Evolutionary conservation across 1,284 basidiomycete species (phyloP), one percentile per base, ranked within the genome.

Genomic region (Salmacisia buchloeana): DNA sequence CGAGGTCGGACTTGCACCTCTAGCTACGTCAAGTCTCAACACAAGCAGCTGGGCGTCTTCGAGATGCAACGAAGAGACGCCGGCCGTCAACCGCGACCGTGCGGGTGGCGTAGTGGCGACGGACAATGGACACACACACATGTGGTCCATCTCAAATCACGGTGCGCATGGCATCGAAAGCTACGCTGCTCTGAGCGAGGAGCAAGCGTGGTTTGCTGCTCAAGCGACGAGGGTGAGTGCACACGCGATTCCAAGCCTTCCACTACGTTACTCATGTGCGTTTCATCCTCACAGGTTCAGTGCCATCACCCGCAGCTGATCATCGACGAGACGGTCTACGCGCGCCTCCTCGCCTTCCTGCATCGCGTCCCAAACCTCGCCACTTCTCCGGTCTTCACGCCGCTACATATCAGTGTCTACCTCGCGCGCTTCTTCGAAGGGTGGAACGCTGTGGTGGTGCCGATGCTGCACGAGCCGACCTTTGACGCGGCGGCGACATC

Each of bases 361-460:
- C 63, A 65, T 31, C 69, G 69, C 4, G 67, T 73, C 54, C 69
- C 63, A 60, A 67, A 74, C 59, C 66, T 74, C 12, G 62, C 69
- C n/a, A 71, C 61, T 34, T 73, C 71, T 25, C 66, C 70, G 2
- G 63, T 73, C 7, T 73, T 74, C 59, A 70, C 69, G 23, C 69
- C 71, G 6, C 66, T 67, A 15, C 69, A 69, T 13, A 63, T 74
- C 27, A 58, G 69, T 15, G 68, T 69, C 54, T 73, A 71, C 60
- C 67, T 74, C 61, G 67, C 69, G 27, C 69, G 72, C 43, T 74
- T 72, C 59, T 74, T 74, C 36, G 62, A 67, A 61, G 73, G 69
- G 62, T 69, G 70, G 65, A 74, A 72, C 27, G 10, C 9, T 38
- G 45, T 62, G 10, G 64, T 71, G 36, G 69, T 71, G 27, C 72